phyloP scores from a whole-genome alignment of 2,329 filamentous ascomycete species.

The Chalaropsis ovoidea region DNA sequence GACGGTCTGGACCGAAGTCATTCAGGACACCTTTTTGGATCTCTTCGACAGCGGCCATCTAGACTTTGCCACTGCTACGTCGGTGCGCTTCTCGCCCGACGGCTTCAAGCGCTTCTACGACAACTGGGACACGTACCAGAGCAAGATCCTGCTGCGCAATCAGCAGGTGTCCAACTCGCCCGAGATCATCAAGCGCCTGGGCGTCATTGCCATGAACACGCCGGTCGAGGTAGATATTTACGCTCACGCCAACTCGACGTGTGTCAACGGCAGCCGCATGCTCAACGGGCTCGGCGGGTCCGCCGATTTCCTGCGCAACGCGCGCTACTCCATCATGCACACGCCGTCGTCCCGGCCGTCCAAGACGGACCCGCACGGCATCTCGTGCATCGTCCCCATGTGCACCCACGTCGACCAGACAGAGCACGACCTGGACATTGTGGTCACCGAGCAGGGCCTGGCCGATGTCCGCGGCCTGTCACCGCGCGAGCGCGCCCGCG shows the following conservation, averaged over 20 bases:
- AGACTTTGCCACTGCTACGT: conserved; percentile 83
- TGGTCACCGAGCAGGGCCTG: conserved; percentile 66
- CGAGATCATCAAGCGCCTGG: conserved; percentile 78
- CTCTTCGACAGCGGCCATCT: conserved; percentile 81
- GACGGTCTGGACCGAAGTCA: conserved; percentile 86
- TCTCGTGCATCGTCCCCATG: conserved; percentile 87
- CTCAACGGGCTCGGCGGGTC: conserved; percentile 75
- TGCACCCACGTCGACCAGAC: conserved; percentile 88
- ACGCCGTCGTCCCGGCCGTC: conserved; percentile 70
- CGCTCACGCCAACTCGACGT: conserved; percentile 83
- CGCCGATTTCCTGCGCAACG: conserved; percentile 67
- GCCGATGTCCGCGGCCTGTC: conserved; percentile 75
- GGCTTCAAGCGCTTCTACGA: conserved; percentile 88
- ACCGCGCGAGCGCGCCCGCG: conserved; percentile 67
- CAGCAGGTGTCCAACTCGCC: conserved; percentile 83
- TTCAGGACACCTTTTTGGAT: conserved; percentile 87
- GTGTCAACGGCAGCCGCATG: conserved; percentile 81
- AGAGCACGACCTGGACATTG: conserved; percentile 82
- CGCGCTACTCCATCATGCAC: conserved; percentile 90
- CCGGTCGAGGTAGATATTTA: conserved; percentile 92
- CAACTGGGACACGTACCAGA: conserved; percentile 67
- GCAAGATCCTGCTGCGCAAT: conserved; percentile 75
- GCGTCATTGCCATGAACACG: conserved; percentile 90
- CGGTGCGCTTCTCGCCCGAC: conserved; percentile 80
- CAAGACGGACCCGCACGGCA: conserved; percentile 72